These are phyloP conservation scores for Trichoderma sp. DNA, from an alignment of 2,329 filamentous ascomycete species.

Conservation along the genomic window DNA sequence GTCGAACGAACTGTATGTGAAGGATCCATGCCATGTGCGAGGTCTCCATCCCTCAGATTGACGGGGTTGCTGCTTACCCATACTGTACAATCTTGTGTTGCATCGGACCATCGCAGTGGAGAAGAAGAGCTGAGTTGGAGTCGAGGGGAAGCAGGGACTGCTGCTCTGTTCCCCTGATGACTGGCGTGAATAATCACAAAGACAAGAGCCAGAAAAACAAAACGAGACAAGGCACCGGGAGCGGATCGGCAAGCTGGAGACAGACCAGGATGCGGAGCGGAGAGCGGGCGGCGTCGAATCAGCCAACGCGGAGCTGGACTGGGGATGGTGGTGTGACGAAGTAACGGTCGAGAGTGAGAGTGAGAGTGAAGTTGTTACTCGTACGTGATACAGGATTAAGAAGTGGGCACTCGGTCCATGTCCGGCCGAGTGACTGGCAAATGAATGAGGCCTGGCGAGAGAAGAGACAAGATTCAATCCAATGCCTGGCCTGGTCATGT, in stretches of 20 bases:
- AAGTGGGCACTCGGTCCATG: background rate
- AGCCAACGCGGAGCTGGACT: background rate
- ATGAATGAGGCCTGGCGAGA: background rate
- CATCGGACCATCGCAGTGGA: constrained; percentile 16
- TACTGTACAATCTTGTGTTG: constrained; percentile 2
- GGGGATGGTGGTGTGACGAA: background rate
- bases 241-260: background rate
- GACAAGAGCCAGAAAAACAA: background rate
- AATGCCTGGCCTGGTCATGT: background rate
- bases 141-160: background rate
- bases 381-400: background rate
- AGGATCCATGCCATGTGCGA: constrained; percentile 14
- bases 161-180: background rate
- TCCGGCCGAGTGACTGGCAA: background rate
- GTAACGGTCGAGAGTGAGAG: background rate
- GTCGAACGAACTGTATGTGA: background rate
- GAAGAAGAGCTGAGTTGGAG: constrained; percentile 12
- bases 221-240: background rate
- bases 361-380: background rate
- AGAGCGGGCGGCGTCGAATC: background rate
- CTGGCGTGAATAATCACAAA: background rate
- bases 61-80: background rate
- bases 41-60: background rate
- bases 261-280: background rate
- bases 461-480: background rate